A percentile compares a stretch with the other conserved stretches of the same genome.
Evolutionary conservation across 2,329 filamentous ascomycete species (phyloP).

Genomic region (Ceratocystis colombiana): DNA sequence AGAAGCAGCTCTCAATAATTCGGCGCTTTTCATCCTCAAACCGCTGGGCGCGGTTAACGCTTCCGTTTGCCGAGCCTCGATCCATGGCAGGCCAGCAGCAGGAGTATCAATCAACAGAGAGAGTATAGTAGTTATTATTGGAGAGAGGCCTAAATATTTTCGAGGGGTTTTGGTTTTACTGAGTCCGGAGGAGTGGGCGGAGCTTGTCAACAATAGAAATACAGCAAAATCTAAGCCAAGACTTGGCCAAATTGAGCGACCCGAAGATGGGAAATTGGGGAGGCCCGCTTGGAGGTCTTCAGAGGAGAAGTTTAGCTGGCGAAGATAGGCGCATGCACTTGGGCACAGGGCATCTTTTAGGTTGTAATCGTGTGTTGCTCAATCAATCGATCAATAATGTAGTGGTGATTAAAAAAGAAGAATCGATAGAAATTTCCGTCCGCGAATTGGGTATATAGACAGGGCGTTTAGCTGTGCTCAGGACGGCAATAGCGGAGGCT

Average conservation of each 20-base stretch:
- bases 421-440: background rate
- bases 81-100: background rate
- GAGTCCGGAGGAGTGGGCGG: background rate
- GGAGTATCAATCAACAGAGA: background rate
- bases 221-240: background rate
- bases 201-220: background rate
- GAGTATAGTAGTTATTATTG: conserved; percentile 1
- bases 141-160: background rate
- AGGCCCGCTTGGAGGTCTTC: background rate
- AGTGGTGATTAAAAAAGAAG: background rate
- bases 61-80: conserved; percentile 9
- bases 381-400: background rate
- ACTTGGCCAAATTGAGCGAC: conserved; percentile 1
- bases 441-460: background rate
- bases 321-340: conserved; percentile 4
- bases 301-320: conserved; percentile 11
- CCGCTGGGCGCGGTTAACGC: conserved; percentile 52
- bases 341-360: conserved; percentile 8
- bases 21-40: conserved; percentile 96
- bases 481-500: background rate
- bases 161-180: background rate
- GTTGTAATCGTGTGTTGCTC: background rate
- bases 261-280: background rate
- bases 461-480: background rate
- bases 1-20: conserved; percentile 91